Base-by-base conservation (phyloP, 768 basidiomycete genomes). In the Leccinum subtestaceum region DNA sequence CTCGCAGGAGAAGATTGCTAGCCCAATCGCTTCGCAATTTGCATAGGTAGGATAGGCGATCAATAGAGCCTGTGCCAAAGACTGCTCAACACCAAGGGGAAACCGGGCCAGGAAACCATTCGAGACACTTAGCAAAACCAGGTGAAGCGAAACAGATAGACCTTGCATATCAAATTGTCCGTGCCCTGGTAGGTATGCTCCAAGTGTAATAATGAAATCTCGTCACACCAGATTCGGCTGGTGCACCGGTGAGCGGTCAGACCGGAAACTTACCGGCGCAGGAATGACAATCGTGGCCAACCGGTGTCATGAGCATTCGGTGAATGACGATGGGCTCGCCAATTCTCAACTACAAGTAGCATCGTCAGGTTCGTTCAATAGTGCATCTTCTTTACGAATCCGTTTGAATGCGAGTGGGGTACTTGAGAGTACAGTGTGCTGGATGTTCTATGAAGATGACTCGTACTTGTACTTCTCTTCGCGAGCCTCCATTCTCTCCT, bases 381-480 rank as follows among this genome's bases (percentile, higher is more conserved):
- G n/a, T 49, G 19, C 10, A 19, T 23, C 21, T 51, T 23, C 45
- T 53, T 50, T 54, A 50, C 29, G n/a, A 52, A 45, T 55, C 27
- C 23, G 36, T 23, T 34, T 12, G 52, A 17, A 52, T 52, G 51
- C 12, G 31, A 27, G 38, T 40, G 27, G 43, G 60, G 53, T 55
- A 62, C 56, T 19, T 40, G 56, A 53, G 55, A 55, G 55, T 32
- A 64, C 54, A 36, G 3, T 34, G 40, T 19, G 17, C 51, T 53
- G 8, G 25, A 49, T 12, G 58, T 61, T 45, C 63, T 71, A 74
- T 61, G 72, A 70, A 57, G 81, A 78, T 27, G 89, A 81, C 68
- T 88, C 85, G 69, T 95, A 93, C 78, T 89, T 84, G 72, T 89
- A 88, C 70, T 88, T 85, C 77, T 95, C 95, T 52, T 91, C 93